A percentile compares a stretch with the other conserved stretches of the same genome.
Evolutionary conservation across 306 rosid species (phyloP).

Genomic region (Cucurbita maxima): DNA sequence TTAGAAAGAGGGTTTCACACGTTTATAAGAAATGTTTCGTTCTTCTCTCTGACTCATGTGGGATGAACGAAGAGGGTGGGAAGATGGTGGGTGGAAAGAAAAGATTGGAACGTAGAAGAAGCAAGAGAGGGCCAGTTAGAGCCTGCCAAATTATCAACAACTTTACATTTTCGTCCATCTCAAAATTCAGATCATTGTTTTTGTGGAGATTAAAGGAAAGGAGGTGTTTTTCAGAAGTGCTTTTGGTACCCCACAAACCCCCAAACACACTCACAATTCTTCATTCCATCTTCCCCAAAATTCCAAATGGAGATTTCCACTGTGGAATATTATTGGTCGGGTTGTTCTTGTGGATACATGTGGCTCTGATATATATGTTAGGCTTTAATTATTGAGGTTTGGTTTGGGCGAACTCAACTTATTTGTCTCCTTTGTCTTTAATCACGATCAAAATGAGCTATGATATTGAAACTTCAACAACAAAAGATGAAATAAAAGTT

Average conservation of each 20-base stretch:
- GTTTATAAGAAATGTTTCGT: too few relatives aligned
- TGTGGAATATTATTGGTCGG: not conserved
- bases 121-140: constrained; percentile 5
- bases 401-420: too few relatives aligned
- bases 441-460: too few relatives aligned
- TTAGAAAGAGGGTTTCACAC: too few relatives aligned
- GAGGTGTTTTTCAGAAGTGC: constrained; percentile 21
- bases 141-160: not conserved
- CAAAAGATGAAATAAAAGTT: too few relatives aligned
- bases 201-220: not conserved
- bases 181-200: not conserved
- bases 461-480: too few relatives aligned
- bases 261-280: constrained; percentile 8
- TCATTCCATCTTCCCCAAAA: not conserved
- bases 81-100: constrained; percentile 6
- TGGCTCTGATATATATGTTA: too few relatives aligned
- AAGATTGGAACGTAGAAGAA: constrained; percentile 31
- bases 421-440: too few relatives aligned
- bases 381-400: too few relatives aligned
- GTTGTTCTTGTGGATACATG: too few relatives aligned
- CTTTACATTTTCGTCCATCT: constrained; percentile 1
- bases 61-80: too few relatives aligned
- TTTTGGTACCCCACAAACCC: constrained; percentile 48
- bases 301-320: not conserved
- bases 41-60: too few relatives aligned